Conservation (phyloP, 768 basidiomycete species). For the Coprinopsis strossmayeri region DNA sequence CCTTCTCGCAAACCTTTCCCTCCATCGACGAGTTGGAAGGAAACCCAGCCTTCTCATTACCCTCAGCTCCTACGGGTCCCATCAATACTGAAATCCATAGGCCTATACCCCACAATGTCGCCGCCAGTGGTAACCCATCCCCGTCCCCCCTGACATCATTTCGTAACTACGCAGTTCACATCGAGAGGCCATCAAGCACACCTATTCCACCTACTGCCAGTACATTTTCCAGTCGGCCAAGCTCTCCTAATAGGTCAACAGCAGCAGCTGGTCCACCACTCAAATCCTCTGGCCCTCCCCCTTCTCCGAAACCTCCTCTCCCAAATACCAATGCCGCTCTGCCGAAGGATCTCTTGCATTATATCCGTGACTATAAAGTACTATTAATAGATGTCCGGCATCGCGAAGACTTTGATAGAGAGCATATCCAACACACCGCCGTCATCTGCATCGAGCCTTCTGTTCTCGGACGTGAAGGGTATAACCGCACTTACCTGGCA, state of each 20-base stretch:
- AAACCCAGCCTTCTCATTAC: slow-evolving; percentile 38
- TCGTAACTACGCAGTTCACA: slow-evolving; percentile 33
- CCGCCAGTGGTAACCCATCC: slow-evolving; percentile 21
- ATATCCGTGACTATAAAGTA: slow-evolving; percentile 51
- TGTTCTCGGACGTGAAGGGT: slow-evolving; percentile 66
- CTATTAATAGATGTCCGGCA: slow-evolving; percentile 81
- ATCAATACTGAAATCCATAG: slow-evolving; percentile 12
- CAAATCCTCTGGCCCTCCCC: slow-evolving; percentile 30
- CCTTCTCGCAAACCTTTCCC: slow-evolving; percentile 65
- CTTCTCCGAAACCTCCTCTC: slow-evolving; percentile 27
- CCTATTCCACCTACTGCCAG: slow-evolving; percentile 55
- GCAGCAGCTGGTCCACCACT: slow-evolving; percentile 15
- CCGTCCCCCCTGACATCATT: slow-evolving; percentile 24
- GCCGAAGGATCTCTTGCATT: slow-evolving; percentile 54
- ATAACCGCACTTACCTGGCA: slow-evolving; percentile 21
- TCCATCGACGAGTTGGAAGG: slow-evolving; percentile 74
- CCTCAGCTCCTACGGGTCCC: slow-evolving; percentile 40
- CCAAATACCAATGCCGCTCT: slow-evolving; percentile 55
- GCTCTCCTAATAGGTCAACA: slow-evolving; percentile 40
- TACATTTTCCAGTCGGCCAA: slow-evolving; percentile 54
- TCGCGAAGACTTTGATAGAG: slow-evolving; percentile 68
- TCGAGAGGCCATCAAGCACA: slow-evolving; percentile 63
- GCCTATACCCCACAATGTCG: slow-evolving; percentile 15
- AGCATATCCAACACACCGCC: slow-evolving; percentile 61
- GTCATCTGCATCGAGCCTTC: slow-evolving; percentile 84